Base-by-base conservation (phyloP, 2,329 filamentous ascomycete genomes). In the Ploettnerulaceae sp. region DNA sequence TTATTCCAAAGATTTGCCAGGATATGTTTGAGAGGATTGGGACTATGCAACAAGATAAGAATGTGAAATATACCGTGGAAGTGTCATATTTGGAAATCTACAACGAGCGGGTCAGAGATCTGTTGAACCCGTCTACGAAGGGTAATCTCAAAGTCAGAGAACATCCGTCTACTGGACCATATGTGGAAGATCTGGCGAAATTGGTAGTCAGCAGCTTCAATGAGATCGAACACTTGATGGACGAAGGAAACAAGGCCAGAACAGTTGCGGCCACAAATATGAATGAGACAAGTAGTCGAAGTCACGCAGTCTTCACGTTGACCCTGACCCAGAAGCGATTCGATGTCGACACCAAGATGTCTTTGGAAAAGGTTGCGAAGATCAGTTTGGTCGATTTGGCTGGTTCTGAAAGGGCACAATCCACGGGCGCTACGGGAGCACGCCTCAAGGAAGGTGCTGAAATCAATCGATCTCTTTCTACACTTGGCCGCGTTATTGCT, bases 11-110 rank as follows among this genome's bases (percentile, higher is more conserved):
- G 61, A 98, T 98, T 70, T 98, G 93, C 67, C 87, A 93, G 71
- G 85, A 95, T 61, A 97, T 98, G 89, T 98, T 98, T 66, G 80
- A 84, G 63, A 78, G 91, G 54, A 98, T 98, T 63, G 71, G 72
- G 20, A 70, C 71, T 38, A 73, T 91, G 60, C 77, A 85, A 57
- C 65, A 44, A 22, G 89, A 95, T 67, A 82, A 82, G 59, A 83
- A 84, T 59, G 73, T 89, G 53, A 83, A 82, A 56, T 96, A 87
- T 67, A 98, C 93, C 1, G 90, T 98, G 47, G 93, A 97, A 67
- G 93, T 98, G 38, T 97, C 93, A 26, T 98, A 98, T 66, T 76
- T 98, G 63, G 93, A 98, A 74, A 98, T 98, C 61, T 98, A 98
- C 75, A 98, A 98, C 67, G 93, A 98, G 69, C 79, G 90, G 59